A percentile compares a stretch with the other conserved stretches of the same genome.
phyloP scores from a whole-genome alignment of 1,284 basidiomycete genomes.

The Meira miltonrushii region DNA sequence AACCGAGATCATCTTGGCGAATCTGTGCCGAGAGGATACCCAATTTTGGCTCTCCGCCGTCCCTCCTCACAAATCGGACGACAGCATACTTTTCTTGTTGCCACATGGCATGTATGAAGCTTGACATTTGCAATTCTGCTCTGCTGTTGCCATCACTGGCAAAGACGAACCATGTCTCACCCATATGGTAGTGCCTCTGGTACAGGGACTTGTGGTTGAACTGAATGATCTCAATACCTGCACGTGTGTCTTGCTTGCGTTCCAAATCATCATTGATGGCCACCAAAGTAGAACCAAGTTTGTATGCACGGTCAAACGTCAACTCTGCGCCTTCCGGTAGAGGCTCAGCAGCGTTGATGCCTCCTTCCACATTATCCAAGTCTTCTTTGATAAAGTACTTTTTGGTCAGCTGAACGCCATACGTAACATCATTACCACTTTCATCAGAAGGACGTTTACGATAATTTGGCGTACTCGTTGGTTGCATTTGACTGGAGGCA shows the following conservation, averaged over 20 bases:
- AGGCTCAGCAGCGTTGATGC: conserved; percentile 56
- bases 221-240: conserved; percentile 73
- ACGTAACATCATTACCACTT: conserved; percentile 9
- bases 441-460: background rate
- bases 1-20: conserved; percentile 11
- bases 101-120: conserved; percentile 75
- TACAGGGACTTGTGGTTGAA: conserved; percentile 62
- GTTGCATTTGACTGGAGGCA: conserved; percentile 17
- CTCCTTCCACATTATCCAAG: conserved; percentile 42
- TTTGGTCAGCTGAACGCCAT: conserved; percentile 19
- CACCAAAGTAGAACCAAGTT: conserved; percentile 83
- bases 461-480: conserved; percentile 17
- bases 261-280: conserved; percentile 57
- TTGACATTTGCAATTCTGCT: conserved; percentile 77
- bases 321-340: conserved; percentile 63
- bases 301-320: conserved; percentile 73
- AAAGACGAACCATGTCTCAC: conserved; percentile 83
- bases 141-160: conserved; percentile 65
- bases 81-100: conserved; percentile 67
- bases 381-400: conserved; percentile 30
- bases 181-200: conserved; percentile 65
- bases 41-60: conserved; percentile 68
- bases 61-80: conserved; percentile 70
- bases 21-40: conserved; percentile 37
- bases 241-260: background rate